phyloP scores from a whole-genome alignment of 2,329 filamentous ascomycete genomes.

The Botryosphaeria dothidea region DNA sequence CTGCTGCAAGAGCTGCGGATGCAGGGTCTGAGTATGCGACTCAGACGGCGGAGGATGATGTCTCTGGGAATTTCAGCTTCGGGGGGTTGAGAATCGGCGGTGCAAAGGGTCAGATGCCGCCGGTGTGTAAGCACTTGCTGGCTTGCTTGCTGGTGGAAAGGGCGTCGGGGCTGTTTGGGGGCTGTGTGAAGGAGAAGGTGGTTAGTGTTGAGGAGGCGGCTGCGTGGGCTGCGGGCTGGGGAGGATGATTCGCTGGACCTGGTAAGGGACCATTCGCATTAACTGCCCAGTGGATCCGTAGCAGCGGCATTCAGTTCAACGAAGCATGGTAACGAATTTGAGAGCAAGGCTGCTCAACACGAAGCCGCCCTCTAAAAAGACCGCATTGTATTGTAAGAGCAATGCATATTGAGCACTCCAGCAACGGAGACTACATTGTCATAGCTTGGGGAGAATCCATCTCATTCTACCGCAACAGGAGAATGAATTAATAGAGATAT shows the following conservation, averaged over 20 bases:
- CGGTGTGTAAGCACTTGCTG: conserved; percentile 84
- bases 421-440: too few species aligned
- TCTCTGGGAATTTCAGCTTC: conserved; percentile 38
- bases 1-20: conserved; percentile 19
- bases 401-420: too few species aligned
- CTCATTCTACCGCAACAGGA: too few species aligned
- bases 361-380: too few species aligned
- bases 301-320: neutral
- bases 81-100: conserved; percentile 50
- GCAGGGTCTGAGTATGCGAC: conserved; percentile 11
- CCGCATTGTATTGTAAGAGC: too few species aligned
- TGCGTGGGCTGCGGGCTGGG: conserved; percentile 61
- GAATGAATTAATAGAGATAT: too few species aligned
- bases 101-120: conserved; percentile 44
- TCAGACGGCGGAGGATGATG: neutral
- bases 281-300: neutral
- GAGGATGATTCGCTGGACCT: conserved; percentile 25
- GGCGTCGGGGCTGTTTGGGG: conserved; percentile 60
- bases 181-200: conserved; percentile 55
- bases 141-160: conserved; percentile 75
- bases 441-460: too few species aligned
- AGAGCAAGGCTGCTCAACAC: too few species aligned
- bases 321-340: too few species aligned
- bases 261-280: neutral
- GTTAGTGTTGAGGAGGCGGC: conserved; percentile 69